phyloP scores from a whole-genome alignment of 768 basidiomycete species.

The Gyrodon lividus region DNA sequence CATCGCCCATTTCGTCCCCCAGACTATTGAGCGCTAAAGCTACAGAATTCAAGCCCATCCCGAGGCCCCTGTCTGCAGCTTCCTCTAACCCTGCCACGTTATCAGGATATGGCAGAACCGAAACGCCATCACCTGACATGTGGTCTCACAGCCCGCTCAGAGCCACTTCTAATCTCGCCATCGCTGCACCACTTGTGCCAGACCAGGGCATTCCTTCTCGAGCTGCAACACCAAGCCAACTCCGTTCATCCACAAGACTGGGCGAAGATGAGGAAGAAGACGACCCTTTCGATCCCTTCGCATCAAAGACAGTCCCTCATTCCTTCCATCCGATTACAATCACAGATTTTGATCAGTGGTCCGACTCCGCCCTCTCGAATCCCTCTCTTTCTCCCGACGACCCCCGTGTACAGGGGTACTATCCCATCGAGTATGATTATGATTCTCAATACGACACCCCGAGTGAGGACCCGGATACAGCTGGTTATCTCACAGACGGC shows the following conservation, averaged over 20 bases:
- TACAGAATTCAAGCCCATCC: conserved; percentile 83
- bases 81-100: conserved; percentile 52
- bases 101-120: conserved; percentile 51
- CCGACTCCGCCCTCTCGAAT: conserved; percentile 51
- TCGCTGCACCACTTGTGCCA: conserved; percentile 85
- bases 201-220: conserved; percentile 54
- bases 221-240: conserved; percentile 66
- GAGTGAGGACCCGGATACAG: conserved; percentile 49
- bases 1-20: conserved; percentile 83
- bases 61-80: conserved; percentile 73
- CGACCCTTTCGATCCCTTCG: conserved; percentile 82
- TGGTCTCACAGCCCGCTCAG: conserved; percentile 77
- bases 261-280: conserved; percentile 72
- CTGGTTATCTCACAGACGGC: conserved; percentile 73
- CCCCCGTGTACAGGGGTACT: conserved; percentile 33
- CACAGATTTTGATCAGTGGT: conserved; percentile 64
- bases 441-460: conserved; percentile 32
- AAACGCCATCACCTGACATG: conserved; percentile 86
- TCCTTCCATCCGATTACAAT: conserved; percentile 63
- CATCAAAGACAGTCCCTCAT: conserved; percentile 41
- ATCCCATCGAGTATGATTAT: conserved; percentile 30
- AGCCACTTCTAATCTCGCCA: conserved; percentile 82
- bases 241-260: conserved; percentile 61
- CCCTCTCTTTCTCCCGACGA: conserved; percentile 54
- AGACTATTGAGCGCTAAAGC: conserved; percentile 88